phyloP scores from a whole-genome alignment of 139 green algal genomes.

The Chlamydomonas incerta region DNA sequence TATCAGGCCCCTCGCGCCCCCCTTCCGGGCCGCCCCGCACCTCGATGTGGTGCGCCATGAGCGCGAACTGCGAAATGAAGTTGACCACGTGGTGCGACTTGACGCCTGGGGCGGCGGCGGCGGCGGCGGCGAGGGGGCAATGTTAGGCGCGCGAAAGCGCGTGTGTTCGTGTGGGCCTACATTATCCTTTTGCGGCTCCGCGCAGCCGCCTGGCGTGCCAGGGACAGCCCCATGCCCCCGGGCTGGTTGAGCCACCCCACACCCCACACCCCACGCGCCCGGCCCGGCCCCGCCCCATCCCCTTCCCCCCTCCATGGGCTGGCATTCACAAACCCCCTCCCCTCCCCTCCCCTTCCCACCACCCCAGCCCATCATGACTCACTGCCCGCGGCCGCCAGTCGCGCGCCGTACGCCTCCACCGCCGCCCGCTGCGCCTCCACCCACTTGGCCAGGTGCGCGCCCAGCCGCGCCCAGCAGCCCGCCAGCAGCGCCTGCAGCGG shows the following conservation, averaged over 20 bases:
- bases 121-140: background rate
- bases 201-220: no score
- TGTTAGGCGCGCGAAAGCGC: no score
- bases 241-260: no score
- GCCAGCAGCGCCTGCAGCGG: constrained; percentile 20
- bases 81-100: constrained; percentile 60
- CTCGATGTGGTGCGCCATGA: constrained; percentile 60
- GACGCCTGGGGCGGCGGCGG: constrained; percentile 36
- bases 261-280: no score
- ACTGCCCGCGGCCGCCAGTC: constrained; percentile 8
- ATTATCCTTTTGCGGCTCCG: no score
- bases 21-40: constrained; percentile 2
- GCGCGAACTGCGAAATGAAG: constrained; percentile 56
- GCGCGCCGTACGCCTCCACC: constrained; percentile 44
- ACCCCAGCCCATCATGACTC: background rate
- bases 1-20: background rate
- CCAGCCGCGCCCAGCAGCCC: constrained; percentile 31
- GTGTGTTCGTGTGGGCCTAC: no score
- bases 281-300: no score
- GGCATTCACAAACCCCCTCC: no score
- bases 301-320: no score
- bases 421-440: constrained; percentile 26
- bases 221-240: no score
- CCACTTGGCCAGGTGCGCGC: constrained; percentile 13
- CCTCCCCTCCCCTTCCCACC: no score